Evolutionary conservation across 1,284 basidiomycete species (phyloP).

Genomic region (Pseudomicrostroma phylloplanum): DNA sequence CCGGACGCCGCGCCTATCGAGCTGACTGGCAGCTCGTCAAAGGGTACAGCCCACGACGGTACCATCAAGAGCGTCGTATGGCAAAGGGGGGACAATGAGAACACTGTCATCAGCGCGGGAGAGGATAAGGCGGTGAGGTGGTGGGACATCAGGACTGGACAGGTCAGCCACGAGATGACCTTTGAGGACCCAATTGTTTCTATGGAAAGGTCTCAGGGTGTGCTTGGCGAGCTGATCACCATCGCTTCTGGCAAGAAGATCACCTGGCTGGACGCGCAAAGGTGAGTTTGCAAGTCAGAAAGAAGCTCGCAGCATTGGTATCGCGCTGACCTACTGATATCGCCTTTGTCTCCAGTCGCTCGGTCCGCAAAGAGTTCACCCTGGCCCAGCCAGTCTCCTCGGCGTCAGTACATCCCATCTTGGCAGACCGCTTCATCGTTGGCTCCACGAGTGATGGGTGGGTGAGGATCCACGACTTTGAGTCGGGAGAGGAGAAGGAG

Average conservation of each 20-base stretch:
- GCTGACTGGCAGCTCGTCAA: constrained; percentile 57
- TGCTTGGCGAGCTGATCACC: constrained; percentile 74
- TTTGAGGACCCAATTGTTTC: constrained; percentile 79
- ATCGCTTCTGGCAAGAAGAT: constrained; percentile 87
- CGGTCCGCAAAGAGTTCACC: constrained; percentile 27
- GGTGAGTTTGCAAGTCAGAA: constrained; percentile 36
- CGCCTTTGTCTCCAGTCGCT: constrained; percentile 21
- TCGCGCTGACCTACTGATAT: no score
- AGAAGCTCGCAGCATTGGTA: no score
- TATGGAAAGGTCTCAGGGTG: constrained; percentile 72
- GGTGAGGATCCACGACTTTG: constrained; percentile 85
- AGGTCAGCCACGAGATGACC: constrained; percentile 64
- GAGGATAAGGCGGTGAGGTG: constrained; percentile 87
- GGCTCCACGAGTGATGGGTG: constrained; percentile 88
- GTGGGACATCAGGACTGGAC: constrained; percentile 81
- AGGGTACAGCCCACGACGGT: constrained; percentile 63
- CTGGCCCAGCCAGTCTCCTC: constrained; percentile 64
- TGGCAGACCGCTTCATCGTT: constrained; percentile 82
- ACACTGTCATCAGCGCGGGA: constrained; percentile 72
- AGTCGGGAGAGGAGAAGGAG: constrained; percentile 77
- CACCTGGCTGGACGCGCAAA: constrained; percentile 62
- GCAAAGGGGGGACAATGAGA: constrained; percentile 65
- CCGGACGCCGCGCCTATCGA: constrained; percentile 77
- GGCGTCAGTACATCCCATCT: constrained; percentile 81
- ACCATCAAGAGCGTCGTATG: constrained; percentile 87